Evolutionary conservation across 78 protist genomes (phyloP).

Genomic region (Dictyostelium firmibasis): DNA sequence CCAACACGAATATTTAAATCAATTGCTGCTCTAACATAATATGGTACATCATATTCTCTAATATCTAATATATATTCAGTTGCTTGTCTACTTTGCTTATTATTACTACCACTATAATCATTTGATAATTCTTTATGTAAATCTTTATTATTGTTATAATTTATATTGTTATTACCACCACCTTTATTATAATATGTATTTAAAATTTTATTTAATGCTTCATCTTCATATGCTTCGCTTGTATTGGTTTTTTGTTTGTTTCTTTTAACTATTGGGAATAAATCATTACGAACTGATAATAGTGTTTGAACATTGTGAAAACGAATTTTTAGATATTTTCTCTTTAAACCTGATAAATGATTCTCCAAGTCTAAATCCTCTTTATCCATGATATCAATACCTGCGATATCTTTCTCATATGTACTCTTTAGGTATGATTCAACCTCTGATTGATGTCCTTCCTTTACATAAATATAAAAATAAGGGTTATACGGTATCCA

Average conservation of each 20-base stretch:
- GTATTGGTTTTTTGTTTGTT: constrained; percentile 25
- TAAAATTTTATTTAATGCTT: constrained; percentile 5
- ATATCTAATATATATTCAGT: constrained; percentile 80
- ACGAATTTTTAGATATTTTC: constrained; percentile 79
- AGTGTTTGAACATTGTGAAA: constrained; percentile 85
- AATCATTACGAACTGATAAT: constrained; percentile 56
- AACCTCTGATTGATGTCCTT: constrained; percentile 71
- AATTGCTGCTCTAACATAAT: constrained; percentile 94
- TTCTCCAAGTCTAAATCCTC: constrained; percentile 93
- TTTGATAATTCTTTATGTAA: neutral
- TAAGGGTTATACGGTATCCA: constrained; percentile 81
- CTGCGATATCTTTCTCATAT: constrained; percentile 49
- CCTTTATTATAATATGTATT: neutral
- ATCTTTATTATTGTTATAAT: neutral
- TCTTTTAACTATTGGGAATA: constrained; percentile 23
- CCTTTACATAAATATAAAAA: constrained; percentile 81
- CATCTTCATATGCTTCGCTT: constrained; percentile 50
- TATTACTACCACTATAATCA: neutral
- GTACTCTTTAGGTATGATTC: constrained; percentile 70
- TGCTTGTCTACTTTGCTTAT: neutral
- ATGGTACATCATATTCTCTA: constrained; percentile 99
- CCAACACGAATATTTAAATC: constrained; percentile 88
- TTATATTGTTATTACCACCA: neutral
- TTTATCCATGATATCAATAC: constrained; percentile 73
- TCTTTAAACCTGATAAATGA: constrained; percentile 93